Base-by-base conservation (phyloP, 805 yeast species). In the Pichia pseudocactophila region DNA sequence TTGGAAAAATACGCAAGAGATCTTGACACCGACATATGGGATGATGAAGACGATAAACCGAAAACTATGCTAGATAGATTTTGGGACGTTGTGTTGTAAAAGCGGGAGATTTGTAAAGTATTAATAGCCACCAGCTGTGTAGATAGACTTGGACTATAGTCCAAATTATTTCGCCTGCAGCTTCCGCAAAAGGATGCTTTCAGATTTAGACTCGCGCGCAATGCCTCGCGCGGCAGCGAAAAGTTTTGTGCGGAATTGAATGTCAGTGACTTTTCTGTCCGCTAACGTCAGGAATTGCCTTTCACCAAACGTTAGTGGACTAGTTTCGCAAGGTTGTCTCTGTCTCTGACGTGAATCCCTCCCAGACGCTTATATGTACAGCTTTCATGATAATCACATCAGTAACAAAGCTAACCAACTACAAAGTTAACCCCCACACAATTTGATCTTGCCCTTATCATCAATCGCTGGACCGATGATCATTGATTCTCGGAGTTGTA, bases 261-360 rank as follows among this genome's bases (percentile, higher is more conserved):
- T 81, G 36, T 70, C 80, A 27, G 80, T 81, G 86, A 73, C 81
- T 51, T 85, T 87, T 34, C 68, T 81, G 20, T 88, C 88, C 45
- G 88, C 87, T 46, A 78, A 88, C 28, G 79, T 82, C 49, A 89
- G 89, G 51, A 80, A 88, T 2, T 89, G 90, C 57, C 65, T 82
- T 27, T 80, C 82, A 66, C 75, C 82, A 34, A 76, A 82, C 53
- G 71, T 80, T 33, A 68, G 78, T 6, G 54, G 69, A 5, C 77
- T 83, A 2, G 56, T 81, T 32, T 51, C 61, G 3, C 56, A 64
- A 34, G 78, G 82, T 11, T 89, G 90, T 16, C 88, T n/a, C 89
- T 1, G 87, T 76, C 7, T 74, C 76, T 40, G 64, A 83, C 12
- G 59, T 82, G 18, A 75, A 81, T 38, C 71, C 84, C 2, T n/a